These are phyloP conservation scores for Solanum hybrid DNA, from an alignment of 305 asterid genomes.

Conservation along the genomic window DNA sequence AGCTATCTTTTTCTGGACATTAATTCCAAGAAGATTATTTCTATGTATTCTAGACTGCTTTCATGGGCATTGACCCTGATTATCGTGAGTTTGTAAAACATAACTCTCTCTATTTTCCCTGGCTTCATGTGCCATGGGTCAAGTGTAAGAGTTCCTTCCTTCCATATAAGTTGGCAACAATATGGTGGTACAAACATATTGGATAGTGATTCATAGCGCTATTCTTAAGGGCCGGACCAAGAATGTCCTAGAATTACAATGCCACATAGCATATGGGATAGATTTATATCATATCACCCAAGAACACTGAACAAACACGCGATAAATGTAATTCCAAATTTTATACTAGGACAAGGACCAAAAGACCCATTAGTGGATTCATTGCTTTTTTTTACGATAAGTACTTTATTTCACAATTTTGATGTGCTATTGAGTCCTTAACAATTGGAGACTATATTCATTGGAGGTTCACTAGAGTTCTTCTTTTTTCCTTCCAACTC, in stretches of 20 bases:
- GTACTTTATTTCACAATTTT: background rate
- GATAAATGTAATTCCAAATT: background rate
- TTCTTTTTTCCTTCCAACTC: constrained; percentile 58
- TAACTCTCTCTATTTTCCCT: background rate
- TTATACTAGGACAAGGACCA: background rate
- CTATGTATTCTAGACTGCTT: background rate
- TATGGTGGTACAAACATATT: background rate
- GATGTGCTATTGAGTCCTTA: background rate
- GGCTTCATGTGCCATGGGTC: background rate
- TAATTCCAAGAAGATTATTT: background rate
- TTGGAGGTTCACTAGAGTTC: constrained; percentile 3
- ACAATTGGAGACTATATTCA: background rate
- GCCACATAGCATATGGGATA: background rate
- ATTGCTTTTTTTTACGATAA: background rate
- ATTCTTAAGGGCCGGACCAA: background rate
- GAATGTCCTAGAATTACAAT: background rate
- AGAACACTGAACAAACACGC: background rate
- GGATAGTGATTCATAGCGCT: background rate
- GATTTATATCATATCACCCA: background rate
- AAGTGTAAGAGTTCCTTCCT: background rate
- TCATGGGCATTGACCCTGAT: background rate
- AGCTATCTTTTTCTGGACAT: background rate
- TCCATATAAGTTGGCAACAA: no score
- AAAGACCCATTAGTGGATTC: background rate
- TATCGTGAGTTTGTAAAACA: background rate